A percentile compares a stretch with the other conserved stretches of the same genome.
phyloP scores from a whole-genome alignment of 1,139 yeast genomes.

The Geotrichum siamense region DNA sequence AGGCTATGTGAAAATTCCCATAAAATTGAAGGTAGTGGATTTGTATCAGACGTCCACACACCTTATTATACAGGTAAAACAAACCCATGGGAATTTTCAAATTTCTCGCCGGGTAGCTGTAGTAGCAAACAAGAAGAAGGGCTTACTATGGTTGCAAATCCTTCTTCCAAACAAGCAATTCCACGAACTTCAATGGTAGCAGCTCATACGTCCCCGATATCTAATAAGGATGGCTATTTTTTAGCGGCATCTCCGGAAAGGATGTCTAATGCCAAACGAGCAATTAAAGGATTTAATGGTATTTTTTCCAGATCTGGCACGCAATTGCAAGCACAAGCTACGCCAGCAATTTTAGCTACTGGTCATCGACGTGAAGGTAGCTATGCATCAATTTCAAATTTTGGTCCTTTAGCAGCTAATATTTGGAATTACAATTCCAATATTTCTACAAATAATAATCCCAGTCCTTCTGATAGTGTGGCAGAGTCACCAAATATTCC shows the following conservation, averaged over 20 bases:
- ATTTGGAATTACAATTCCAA: conserved; percentile 15
- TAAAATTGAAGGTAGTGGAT: conserved; percentile 2
- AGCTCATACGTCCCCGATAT: conserved; percentile 10
- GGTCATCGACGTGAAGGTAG: conserved; percentile 10
- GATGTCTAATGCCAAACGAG: conserved; percentile 22
- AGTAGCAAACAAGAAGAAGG: conserved; percentile 6
- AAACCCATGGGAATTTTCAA: conserved; percentile 14
- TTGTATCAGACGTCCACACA: conserved; percentile 8
- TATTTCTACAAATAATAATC: conserved; percentile 4
- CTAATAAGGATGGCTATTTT: conserved; percentile 12
- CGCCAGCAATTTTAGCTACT: background rate
- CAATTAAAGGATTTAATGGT: conserved; percentile 35
- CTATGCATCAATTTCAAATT: conserved; percentile 8
- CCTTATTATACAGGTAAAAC: conserved; percentile 14
- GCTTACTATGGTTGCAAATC: background rate
- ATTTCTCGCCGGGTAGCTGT: conserved; percentile 12
- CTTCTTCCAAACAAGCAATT: background rate
- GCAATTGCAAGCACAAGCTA: conserved; percentile 8
- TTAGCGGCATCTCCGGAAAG: conserved; percentile 25
- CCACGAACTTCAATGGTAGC: background rate
- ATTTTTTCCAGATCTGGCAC: conserved; percentile 17
- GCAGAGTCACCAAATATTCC: conserved; percentile 12
- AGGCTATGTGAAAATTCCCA: background rate
- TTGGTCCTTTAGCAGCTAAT: conserved; percentile 5
- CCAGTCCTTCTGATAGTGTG: conserved; percentile 13